Percentiles rank a stretch among this genome's conserved stretches.
phyloP scores from a whole-genome alignment of 768 basidiomycete genomes.

The Lyophyllum semitale region DNA sequence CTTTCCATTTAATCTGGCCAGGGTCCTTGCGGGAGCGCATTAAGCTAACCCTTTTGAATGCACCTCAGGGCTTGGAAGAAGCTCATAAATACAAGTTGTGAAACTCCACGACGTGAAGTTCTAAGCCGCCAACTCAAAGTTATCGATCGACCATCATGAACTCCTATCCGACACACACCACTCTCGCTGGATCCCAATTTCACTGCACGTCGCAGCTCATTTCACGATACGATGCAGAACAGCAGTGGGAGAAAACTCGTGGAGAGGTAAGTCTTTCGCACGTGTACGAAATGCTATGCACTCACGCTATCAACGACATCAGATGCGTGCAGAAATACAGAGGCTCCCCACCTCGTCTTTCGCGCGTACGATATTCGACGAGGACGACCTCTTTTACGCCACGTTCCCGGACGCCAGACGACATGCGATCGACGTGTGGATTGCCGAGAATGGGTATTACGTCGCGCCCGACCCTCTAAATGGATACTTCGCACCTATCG shows the following conservation, averaged over 20 bases:
- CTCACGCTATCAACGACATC: not conserved
- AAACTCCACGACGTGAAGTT: not conserved
- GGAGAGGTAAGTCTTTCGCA: conserved; percentile 4
- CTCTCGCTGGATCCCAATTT: not conserved
- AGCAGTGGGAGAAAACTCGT: conserved; percentile 12
- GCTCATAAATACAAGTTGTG: not conserved
- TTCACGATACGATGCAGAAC: conserved; percentile 12
- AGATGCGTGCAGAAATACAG: conserved; percentile 3
- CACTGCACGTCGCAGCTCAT: not conserved
- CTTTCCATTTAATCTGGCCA: conserved; percentile 1
- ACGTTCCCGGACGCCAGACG: conserved; percentile 17
- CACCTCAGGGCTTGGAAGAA: not conserved
- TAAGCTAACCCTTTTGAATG: conserved; percentile 13
- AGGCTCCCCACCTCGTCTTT: conserved; percentile 10
- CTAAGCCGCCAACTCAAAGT: not conserved
- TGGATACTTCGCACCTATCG: not conserved
- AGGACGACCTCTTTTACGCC: conserved; percentile 19
- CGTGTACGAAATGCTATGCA: not conserved
- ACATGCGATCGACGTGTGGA: conserved; percentile 18
- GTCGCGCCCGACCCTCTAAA: not conserved
- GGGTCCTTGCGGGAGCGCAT: conserved; percentile 9
- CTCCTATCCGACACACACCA: not conserved
- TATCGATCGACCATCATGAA: not conserved
- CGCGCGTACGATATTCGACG: conserved; percentile 17
- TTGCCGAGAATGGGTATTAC: not conserved